Evolutionary conservation across 2,329 filamentous ascomycete genomes (phyloP).

Genomic region (Cylindrodendrum hubeiense): DNA sequence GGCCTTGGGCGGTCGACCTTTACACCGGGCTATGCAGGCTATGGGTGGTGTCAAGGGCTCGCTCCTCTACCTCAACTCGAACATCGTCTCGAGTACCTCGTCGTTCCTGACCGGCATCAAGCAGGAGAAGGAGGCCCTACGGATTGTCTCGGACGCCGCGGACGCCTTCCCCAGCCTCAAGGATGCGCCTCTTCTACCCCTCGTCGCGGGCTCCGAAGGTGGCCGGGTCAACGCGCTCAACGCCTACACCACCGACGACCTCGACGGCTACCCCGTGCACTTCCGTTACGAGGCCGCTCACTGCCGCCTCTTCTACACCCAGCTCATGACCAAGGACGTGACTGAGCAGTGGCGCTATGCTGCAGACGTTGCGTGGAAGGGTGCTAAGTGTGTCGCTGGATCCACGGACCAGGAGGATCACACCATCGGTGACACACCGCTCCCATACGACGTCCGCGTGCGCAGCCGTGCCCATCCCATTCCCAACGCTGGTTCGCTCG

Average conservation of each 20-base stretch:
- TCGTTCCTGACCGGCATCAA: constrained; percentile 24
- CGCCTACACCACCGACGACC: constrained; percentile 35
- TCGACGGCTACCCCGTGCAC: constrained; percentile 55
- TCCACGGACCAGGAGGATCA: constrained; percentile 33
- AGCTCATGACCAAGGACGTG: constrained; percentile 63
- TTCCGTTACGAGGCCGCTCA: constrained; percentile 72
- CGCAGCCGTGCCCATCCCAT: constrained; percentile 35
- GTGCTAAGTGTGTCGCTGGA: constrained; percentile 33
- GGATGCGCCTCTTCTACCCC: constrained; percentile 49
- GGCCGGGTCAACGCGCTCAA: constrained; percentile 39
- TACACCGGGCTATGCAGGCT: constrained; percentile 67
- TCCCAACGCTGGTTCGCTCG: constrained; percentile 33
- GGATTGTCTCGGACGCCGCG: constrained; percentile 22
- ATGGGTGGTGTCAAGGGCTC: constrained; percentile 75
- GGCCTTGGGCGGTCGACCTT: constrained; percentile 71
- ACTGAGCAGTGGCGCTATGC: constrained; percentile 62
- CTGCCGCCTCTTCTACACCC: constrained; percentile 71
- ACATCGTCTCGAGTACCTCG: constrained; percentile 23
- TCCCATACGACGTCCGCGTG: constrained; percentile 34
- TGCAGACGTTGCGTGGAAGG: constrained; percentile 32
- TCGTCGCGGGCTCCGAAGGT: constrained; percentile 37
- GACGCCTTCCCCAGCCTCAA: constrained; percentile 29
- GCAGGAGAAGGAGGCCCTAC: constrained; percentile 20
- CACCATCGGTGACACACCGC: constrained; percentile 32
- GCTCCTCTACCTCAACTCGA: constrained; percentile 34